These are phyloP conservation scores for Taiozyma sp. DNA, from an alignment of 1,139 yeast genomes.

Conservation along the genomic window DNA sequence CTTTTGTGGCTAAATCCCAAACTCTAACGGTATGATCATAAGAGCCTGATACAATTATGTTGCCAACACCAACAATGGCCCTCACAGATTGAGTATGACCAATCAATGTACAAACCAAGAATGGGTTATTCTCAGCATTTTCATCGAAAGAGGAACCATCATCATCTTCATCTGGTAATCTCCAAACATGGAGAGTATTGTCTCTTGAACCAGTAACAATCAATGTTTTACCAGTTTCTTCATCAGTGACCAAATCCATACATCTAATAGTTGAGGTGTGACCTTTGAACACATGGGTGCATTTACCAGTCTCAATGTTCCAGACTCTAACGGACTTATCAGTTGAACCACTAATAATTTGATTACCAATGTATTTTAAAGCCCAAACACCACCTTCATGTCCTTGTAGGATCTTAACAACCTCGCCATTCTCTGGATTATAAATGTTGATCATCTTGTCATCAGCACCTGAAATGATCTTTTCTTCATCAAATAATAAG, in stretches of 20 bases:
- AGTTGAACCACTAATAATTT: constrained; percentile 81
- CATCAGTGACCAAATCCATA: constrained; percentile 68
- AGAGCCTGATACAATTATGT: constrained; percentile 81
- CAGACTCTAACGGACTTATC: constrained; percentile 89
- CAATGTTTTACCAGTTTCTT: constrained; percentile 57
- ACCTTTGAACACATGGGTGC: constrained; percentile 84
- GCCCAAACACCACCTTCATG: constrained; percentile 99
- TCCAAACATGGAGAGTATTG: constrained; percentile 86
- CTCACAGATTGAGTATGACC: constrained; percentile 91
- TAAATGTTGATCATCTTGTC: constrained; percentile 79
- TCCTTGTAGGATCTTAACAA: constrained; percentile 67
- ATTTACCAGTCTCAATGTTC: constrained; percentile 70
- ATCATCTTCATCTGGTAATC: constrained; percentile 37
- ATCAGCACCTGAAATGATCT: constrained; percentile 90
- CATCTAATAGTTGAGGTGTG: constrained; percentile 93
- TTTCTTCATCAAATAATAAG: constrained; percentile 86
- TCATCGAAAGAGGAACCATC: constrained; percentile 36
- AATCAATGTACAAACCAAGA: constrained; percentile 62
- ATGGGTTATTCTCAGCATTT: constrained; percentile 49
- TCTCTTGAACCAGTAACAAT: constrained; percentile 90
- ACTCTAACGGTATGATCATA: constrained; percentile 89
- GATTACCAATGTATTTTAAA: constrained; percentile 74
- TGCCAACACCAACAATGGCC: constrained; percentile 82
- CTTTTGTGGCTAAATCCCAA: constrained; percentile 79
- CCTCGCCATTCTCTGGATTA: constrained; percentile 66